These are phyloP conservation scores for Psilocybe azurescens DNA, from an alignment of 768 basidiomycete genomes.

Conservation along the genomic window DNA sequence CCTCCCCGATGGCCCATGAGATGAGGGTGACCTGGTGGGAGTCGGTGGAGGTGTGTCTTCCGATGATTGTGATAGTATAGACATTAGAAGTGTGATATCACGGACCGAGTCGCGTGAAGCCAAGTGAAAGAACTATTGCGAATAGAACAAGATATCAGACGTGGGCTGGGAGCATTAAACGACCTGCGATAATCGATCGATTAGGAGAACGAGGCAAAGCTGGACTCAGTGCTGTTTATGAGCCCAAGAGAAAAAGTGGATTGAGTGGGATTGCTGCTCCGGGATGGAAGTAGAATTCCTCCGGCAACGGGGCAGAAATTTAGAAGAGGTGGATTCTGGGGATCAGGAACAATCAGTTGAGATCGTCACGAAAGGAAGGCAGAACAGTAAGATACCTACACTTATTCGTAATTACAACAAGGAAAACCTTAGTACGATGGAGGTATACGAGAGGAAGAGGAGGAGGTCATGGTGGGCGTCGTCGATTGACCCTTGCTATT, in stretches of 20 bases:
- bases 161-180: slow-evolving; percentile 17
- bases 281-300: slow-evolving; percentile 11
- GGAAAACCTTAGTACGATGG: slow-evolving; percentile 26
- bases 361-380: slow-evolving; percentile 19
- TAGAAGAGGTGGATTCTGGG: slow-evolving; percentile 17
- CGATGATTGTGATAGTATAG: slow-evolving; percentile 6
- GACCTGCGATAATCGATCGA: slow-evolving; percentile 22
- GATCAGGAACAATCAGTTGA: slow-evolving; percentile 30
- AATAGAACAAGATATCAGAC: slow-evolving; percentile 13
- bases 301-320: slow-evolving; percentile 14
- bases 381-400: slow-evolving; percentile 14
- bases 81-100: slow-evolving; percentile 11
- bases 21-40: slow-evolving; percentile 17
- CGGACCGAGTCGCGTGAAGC: slow-evolving; percentile 10
- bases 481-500: slow-evolving; percentile 14
- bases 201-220: slow-evolving; percentile 11
- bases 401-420: slow-evolving; percentile 3
- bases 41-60: slow-evolving; percentile 14
- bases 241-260: slow-evolving; percentile 3
- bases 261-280: slow-evolving; percentile 5
- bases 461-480: slow-evolving; percentile 28
- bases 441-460: slow-evolving; percentile 18
- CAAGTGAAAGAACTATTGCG: slow-evolving; percentile 2
- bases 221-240: slow-evolving; percentile 6
- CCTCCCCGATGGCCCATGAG: slow-evolving; percentile 21